phyloP scores from a whole-genome alignment of 805 yeast genomes.

The Kockiozyma suomiensis region DNA sequence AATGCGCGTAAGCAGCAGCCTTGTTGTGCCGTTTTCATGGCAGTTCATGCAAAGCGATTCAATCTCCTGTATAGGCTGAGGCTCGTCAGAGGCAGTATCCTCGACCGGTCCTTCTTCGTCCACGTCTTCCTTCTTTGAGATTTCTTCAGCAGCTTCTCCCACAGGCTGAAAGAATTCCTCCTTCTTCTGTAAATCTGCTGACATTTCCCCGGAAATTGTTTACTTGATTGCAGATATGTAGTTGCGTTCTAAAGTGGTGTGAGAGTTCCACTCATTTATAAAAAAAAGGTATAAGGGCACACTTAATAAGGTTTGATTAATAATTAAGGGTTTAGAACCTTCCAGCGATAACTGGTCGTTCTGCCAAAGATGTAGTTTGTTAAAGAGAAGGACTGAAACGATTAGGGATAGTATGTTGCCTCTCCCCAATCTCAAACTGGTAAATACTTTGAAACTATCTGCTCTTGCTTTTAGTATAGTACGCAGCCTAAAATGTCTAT shows the following conservation, averaged over 20 bases:
- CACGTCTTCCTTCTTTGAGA: slow-evolving; percentile 62
- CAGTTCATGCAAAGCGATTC: slow-evolving; percentile 97
- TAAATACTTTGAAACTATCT: no score
- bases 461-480: no score
- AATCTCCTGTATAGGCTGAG: slow-evolving; percentile 93
- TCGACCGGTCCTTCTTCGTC: slow-evolving; percentile 48
- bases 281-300: background rate
- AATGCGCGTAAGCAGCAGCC: slow-evolving; percentile 80
- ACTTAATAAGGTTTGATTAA: background rate
- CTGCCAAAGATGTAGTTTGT: background rate
- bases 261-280: background rate
- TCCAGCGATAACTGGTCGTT: background rate
- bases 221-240: no score
- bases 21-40: slow-evolving; percentile 78
- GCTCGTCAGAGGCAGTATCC: slow-evolving; percentile 41
- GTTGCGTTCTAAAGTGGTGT: no score
- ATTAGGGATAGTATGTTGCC: no score
- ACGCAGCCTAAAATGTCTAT: no score
- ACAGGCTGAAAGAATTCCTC: slow-evolving; percentile 24
- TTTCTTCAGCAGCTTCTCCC: slow-evolving; percentile 37
- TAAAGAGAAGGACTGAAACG: no score
- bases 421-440: no score
- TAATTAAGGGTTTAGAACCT: slow-evolving; percentile 9
- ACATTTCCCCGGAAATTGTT: no score
- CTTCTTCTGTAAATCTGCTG: slow-evolving; percentile 1